phyloP scores from a whole-genome alignment of 2,329 filamentous ascomycete genomes.

The Calycina herbarum region DNA sequence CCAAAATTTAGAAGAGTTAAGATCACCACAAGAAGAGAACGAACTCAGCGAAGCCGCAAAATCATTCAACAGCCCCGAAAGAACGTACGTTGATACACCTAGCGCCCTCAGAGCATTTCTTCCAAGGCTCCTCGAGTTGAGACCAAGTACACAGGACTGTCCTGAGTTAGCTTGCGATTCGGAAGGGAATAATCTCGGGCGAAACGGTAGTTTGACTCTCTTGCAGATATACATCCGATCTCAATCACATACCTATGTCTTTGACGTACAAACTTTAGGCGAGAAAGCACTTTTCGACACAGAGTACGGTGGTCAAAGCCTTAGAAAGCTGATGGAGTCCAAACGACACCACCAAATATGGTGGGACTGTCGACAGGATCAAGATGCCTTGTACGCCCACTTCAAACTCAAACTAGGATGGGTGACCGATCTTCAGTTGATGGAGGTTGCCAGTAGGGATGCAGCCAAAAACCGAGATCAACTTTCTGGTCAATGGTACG shows the following conservation, averaged over 20 bases:
- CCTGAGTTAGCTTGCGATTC: background rate
- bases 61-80: background rate
- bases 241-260: conserved; percentile 2
- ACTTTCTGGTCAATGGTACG: background rate
- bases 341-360: conserved; percentile 48
- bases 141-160: background rate
- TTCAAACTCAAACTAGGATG: conserved; percentile 45
- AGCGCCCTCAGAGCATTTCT: conserved; percentile 4
- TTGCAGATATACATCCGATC: background rate
- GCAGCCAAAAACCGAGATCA: background rate
- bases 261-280: background rate
- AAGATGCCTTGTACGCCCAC: conserved; percentile 51
- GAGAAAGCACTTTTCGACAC: background rate
- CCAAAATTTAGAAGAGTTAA: background rate
- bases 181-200: background rate
- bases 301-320: background rate
- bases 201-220: background rate
- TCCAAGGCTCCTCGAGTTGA: background rate
- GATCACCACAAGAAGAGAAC: background rate
- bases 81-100: background rate
- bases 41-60: background rate
- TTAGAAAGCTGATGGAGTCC: conserved; percentile 44
- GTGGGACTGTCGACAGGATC: conserved; percentile 58
- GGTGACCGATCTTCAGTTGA: conserved; percentile 54
- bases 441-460: conserved; percentile 47